These are phyloP conservation scores for Aegle marmelos DNA, from an alignment of 345 rosid species.

Conservation along the genomic window DNA sequence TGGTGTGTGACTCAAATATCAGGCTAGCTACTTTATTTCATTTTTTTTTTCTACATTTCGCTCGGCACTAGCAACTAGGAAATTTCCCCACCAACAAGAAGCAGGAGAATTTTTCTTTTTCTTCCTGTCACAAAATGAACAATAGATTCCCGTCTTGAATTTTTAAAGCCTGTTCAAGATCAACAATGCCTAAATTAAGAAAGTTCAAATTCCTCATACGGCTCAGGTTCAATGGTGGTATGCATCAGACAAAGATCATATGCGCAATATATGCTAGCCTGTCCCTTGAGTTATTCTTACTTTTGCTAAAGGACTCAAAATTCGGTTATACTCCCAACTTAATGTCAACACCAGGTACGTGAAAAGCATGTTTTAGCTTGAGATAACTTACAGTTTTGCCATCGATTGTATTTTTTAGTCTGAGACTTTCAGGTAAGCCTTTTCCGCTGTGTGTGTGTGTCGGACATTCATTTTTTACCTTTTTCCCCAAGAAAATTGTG, in stretches of 20 bases:
- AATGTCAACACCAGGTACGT: background rate
- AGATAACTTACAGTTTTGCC: background rate
- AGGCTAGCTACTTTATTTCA: background rate
- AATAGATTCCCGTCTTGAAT: slow-evolving; percentile 22
- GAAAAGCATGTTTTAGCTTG: slow-evolving; percentile 9
- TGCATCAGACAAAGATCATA: slow-evolving; percentile 18
- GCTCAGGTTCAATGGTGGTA: slow-evolving; percentile 15
- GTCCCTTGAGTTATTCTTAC: slow-evolving; percentile 22
- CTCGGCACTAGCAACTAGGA: background rate
- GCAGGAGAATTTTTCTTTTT: background rate
- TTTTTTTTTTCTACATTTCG: background rate
- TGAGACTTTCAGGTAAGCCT: background rate
- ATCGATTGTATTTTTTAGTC: background rate
- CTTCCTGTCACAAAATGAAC: slow-evolving; percentile 29
- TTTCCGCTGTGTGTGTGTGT: no score
- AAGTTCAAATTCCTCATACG: slow-evolving; percentile 5
- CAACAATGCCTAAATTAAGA: background rate
- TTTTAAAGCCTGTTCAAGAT: slow-evolving; percentile 10
- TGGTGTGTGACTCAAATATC: background rate
- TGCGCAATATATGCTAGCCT: slow-evolving; percentile 17
- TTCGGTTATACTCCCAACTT: slow-evolving; percentile 20
- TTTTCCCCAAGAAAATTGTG: background rate
- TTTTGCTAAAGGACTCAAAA: slow-evolving; percentile 33
- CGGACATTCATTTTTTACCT: no score
- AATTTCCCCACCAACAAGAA: background rate